Evolutionary conservation across 2,329 filamentous ascomycete genomes (phyloP).

Genomic region (Macroventuria anomochaeta): DNA sequence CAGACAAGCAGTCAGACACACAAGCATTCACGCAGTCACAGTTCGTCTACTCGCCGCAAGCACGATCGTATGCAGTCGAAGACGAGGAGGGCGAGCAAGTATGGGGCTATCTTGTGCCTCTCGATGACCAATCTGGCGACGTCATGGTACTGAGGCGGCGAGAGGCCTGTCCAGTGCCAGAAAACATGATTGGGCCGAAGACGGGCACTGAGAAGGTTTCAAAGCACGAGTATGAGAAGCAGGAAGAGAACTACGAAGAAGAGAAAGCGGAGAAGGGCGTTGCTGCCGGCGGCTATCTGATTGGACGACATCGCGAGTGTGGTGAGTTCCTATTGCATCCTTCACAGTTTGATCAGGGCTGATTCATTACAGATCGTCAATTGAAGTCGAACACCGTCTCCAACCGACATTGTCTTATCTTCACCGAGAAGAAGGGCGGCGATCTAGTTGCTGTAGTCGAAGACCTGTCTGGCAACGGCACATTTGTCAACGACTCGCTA

Average conservation of each 20-base stretch:
- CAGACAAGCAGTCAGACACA: constrained; percentile 16
- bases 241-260: constrained; percentile 68
- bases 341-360: constrained; percentile 9
- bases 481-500: constrained; percentile 90
- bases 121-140: constrained; percentile 74
- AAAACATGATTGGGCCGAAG: constrained; percentile 46
- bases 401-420: constrained; percentile 79
- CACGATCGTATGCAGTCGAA: constrained; percentile 80
- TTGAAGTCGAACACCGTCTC: constrained; percentile 82
- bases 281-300: constrained; percentile 82
- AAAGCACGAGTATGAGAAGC: constrained; percentile 62
- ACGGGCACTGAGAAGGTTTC: constrained; percentile 54
- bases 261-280: constrained; percentile 59
- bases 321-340: constrained; percentile 62
- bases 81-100: constrained; percentile 86
- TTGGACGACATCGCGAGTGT: constrained; percentile 93
- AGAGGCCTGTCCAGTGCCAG: constrained; percentile 69
- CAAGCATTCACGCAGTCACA: constrained; percentile 86
- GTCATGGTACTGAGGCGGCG: constrained; percentile 77
- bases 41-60: constrained; percentile 73
- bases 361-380: constrained; percentile 65
- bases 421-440: constrained; percentile 66
- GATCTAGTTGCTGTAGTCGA: constrained; percentile 76
- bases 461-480: constrained; percentile 94
- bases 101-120: constrained; percentile 92